These are phyloP conservation scores for Botrytis porri DNA, from an alignment of 2,329 filamentous ascomycete genomes.

Conservation along the genomic window DNA sequence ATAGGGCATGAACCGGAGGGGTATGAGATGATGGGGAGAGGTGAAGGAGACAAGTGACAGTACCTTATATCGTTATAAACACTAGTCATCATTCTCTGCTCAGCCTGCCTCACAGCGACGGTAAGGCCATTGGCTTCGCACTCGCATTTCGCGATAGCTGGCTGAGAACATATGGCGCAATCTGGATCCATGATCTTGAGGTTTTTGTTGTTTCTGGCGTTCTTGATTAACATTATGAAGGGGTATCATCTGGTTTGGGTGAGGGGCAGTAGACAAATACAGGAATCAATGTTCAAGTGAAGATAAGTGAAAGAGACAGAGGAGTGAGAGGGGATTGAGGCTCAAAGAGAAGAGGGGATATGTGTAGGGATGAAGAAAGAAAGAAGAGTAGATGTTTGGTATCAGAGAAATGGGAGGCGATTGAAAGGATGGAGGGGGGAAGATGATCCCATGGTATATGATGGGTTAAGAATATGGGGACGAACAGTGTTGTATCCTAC, in stretches of 20 bases:
- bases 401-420: not conserved
- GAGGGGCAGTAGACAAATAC: not conserved
- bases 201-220: constrained; percentile 39
- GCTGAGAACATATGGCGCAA: constrained; percentile 63
- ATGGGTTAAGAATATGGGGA: constrained; percentile 1
- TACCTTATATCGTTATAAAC: constrained; percentile 64
- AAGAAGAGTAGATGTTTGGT: not conserved
- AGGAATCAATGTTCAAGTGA: not conserved
- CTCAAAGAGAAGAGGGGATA: not conserved
- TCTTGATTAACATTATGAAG: constrained; percentile 35
- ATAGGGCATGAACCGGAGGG: not conserved
- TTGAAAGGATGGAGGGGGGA: not conserved
- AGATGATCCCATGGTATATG: constrained; percentile 4
- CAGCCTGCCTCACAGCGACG: constrained; percentile 60
- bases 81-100: constrained; percentile 60
- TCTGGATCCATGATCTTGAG: constrained; percentile 65
- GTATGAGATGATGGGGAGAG: not conserved
- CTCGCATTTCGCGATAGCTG: constrained; percentile 57
- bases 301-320: not conserved
- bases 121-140: constrained; percentile 66
- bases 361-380: not conserved
- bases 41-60: constrained; percentile 6
- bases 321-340: not conserved
- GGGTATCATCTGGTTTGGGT: constrained; percentile 22
- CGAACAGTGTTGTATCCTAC: constrained; percentile 2